These are phyloP conservation scores for Orbilia quercus DNA, from an alignment of 2,329 filamentous ascomycete species.

Conservation along the genomic window DNA sequence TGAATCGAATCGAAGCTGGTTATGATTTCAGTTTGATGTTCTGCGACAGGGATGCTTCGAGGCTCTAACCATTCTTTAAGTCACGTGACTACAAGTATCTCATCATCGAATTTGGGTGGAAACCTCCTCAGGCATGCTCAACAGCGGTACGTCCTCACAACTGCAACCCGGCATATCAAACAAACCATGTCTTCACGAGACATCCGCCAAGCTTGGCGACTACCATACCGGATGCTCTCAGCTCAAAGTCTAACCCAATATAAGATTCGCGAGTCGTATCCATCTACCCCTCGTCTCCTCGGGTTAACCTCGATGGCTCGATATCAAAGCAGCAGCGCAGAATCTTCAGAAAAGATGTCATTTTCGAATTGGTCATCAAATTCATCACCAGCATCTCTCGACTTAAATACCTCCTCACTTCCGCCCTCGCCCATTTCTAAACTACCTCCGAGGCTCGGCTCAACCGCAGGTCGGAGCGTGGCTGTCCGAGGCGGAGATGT, in stretches of 20 bases:
- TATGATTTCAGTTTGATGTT: no score
- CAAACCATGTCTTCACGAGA: conserved; percentile 14
- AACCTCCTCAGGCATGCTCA: no score
- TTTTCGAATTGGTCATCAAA: conserved; percentile 17
- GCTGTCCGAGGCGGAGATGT: conserved; percentile 64
- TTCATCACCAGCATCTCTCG: not conserved
- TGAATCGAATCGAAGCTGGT: no score
- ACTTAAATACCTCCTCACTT: conserved; percentile 2
- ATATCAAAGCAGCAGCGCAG: conserved; percentile 9
- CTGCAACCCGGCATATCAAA: no score
- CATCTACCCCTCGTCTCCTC: not conserved
- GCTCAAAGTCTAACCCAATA: not conserved
- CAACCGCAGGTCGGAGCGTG: conserved; percentile 61
- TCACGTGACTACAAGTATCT: no score
- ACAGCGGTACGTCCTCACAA: no score
- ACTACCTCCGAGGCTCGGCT: conserved; percentile 58
- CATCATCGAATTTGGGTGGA: no score
- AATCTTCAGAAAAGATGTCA: conserved; percentile 9
- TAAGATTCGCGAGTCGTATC: not conserved
- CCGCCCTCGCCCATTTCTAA: conserved; percentile 51
- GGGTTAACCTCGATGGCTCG: conserved; percentile 26
- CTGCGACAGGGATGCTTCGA: no score
- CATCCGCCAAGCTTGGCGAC: not conserved
- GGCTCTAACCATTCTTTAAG: no score
- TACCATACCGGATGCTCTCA: not conserved